Base-by-base conservation (phyloP, 345 rosid species). In the Rubroshorea leprosula region DNA sequence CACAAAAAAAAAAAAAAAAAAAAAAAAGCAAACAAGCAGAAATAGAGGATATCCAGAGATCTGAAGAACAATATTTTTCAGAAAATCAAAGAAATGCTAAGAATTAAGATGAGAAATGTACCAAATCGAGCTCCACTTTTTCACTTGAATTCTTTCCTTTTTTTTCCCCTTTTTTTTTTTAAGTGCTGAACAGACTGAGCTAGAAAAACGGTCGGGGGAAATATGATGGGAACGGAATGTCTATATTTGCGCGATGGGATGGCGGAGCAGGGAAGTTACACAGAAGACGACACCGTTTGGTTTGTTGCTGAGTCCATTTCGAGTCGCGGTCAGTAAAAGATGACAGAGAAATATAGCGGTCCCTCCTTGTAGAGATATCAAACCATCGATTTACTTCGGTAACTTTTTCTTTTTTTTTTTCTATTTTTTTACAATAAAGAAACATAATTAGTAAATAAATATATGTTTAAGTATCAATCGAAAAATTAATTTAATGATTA, bases 11-110 rank as follows among this genome's bases (percentile, higher is more conserved):
- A n/a, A n/a, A n/a, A n/a, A n/a, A n/a, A n/a, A n/a, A n/a, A n/a
- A n/a, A n/a, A n/a, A n/a, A n/a, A n/a, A n/a, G n/a, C n/a, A n/a
- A 4, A 0, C 27, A 4, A 27, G 43, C 3, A 51, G 25, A 45
- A 56, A 45, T 12, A 68, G 7, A 55, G 29, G 35, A 20, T 9
- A 6, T 18, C 6, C 24, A 52, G 68, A 69, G 74, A 70, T 70
- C 66, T 64, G 35, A n/a, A 27, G 15, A 70, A 23, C 49, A 17
- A 26, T 41, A 25, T n/a, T 47, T 51, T 5, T 3, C 7, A 35
- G 5, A 35, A 35, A 35, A 35, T 8, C 12, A 6, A 35, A 6
- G 41, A 35, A 35, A 35, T 6, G 12, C 7, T 35, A 10, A 35
- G 11, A 13, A 35, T 35, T 10, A 35, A 35, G 41, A 35, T 1